Evolutionary conservation across 2,329 filamentous ascomycete species (phyloP), one percentile per base, ranked within the genome.

Genomic region (Epichloe gansuensis): DNA sequence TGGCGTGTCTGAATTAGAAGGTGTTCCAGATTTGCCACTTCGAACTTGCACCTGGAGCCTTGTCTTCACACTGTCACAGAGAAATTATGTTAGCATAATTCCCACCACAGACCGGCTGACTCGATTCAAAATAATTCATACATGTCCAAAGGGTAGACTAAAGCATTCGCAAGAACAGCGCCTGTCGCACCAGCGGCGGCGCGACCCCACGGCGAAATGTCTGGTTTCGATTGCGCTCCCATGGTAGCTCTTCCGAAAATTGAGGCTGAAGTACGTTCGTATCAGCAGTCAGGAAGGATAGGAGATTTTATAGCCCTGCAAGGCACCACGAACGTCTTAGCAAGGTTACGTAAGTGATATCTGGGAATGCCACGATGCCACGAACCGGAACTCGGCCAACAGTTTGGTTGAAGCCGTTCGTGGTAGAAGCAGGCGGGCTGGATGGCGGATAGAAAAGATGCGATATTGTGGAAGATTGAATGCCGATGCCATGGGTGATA

Each of bases 141-240:
- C 91, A 98, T 91, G 71, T 98, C 93, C 55, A 98, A 77, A 46
- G 93, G 93, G 70, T 98, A 98, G 54, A 97, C 91, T 57, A 96
- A 73, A 45, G 91, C 87, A 75, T 98, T 98, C 54, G 93, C 93
- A 55, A 98, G 77, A 39, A 97, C 89, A 46, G 93, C 93, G 56
- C 93, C 93, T 21, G 88, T 88, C 50, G 93, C 89, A 63, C 93
- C 93, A 57, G 93, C 91, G 59, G 95, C 82, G 52, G 93, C 93
- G 65, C 85, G 85, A 52, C 91, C 91, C 91, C 91, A 97, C 52
- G 93, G 88, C 43, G 93, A 90, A 55, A 97, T 80, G 59, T 75
- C 75, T 57, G 82, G 76, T 69, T 90, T 91, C 41, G 78, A 81
- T 62, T 77, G 77, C 51, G 66, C 74, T 54, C 72, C 69, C 78